Conservation (phyloP, 2,329 filamentous ascomycete genomes). For the Tothia fuscella region DNA sequence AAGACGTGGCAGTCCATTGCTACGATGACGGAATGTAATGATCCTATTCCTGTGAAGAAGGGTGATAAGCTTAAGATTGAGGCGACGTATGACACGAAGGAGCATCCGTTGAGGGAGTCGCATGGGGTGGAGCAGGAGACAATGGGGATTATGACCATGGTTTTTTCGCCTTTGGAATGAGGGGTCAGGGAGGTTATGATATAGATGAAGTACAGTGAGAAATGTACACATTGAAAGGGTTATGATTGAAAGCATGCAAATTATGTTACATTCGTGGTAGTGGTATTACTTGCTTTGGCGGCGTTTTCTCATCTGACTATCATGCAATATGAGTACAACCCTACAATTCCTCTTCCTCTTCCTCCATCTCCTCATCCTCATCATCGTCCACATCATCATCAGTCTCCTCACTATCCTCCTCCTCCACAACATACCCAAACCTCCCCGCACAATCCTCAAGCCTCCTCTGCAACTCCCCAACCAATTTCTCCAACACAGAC, state of each 20-base stretch:
- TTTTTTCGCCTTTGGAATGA: not conserved
- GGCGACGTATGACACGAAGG: slow-evolving; percentile 6
- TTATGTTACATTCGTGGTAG: no score
- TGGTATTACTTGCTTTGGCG: no score
- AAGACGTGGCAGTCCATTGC: not conserved
- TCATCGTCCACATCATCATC: not conserved
- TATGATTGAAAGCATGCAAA: no score
- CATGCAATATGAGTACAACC: no score
- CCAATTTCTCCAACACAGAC: not conserved
- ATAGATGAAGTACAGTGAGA: no score
- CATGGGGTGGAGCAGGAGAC: not conserved
- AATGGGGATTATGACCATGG: slow-evolving; percentile 10
- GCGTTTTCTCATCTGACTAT: no score
- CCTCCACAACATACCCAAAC: no score
- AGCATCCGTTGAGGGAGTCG: not conserved
- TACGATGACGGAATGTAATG: slow-evolving; percentile 4
- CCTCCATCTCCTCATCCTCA: not conserved
- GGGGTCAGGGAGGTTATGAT: no score
- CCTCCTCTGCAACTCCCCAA: not conserved
- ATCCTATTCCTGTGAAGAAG: slow-evolving; percentile 5
- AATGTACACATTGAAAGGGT: no score
- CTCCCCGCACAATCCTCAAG: not conserved
- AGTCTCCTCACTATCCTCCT: not conserved
- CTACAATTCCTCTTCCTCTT: not conserved
- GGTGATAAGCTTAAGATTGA: slow-evolving; percentile 5